Evolutionary conservation across 2,329 filamentous ascomycete genomes (phyloP).

Genomic region (Xylaria sp.): DNA sequence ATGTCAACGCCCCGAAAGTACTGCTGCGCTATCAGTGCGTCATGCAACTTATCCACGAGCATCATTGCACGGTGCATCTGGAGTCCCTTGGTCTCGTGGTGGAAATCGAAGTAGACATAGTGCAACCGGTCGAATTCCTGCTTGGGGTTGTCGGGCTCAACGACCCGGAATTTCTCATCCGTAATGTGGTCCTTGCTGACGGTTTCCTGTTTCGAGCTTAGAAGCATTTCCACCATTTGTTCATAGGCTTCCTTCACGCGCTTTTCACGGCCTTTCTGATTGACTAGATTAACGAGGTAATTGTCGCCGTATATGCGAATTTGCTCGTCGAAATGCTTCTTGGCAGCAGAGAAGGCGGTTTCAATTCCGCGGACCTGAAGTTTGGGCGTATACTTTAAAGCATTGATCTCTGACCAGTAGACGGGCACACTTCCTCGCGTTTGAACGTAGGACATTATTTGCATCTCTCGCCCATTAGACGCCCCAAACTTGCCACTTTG

Average conservation of each 20-base stretch:
- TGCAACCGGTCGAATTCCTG: conserved; percentile 84
- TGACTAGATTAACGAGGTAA: conserved; percentile 96
- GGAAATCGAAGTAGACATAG: conserved; percentile 98
- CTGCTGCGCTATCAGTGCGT: conserved; percentile 79
- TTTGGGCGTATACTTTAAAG: conserved; percentile 88
- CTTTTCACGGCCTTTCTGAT: conserved; percentile 92
- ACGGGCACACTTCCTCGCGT: conserved; percentile 96
- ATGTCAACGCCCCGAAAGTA: conserved; percentile 95
- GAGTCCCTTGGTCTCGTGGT: conserved; percentile 95
- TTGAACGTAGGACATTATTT: conserved; percentile 94
- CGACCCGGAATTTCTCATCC: conserved; percentile 82
- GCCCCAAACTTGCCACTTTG: conserved; percentile 75
- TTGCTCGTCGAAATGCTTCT: conserved; percentile 92
- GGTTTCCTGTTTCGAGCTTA: conserved; percentile 74
- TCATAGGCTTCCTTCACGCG: conserved; percentile 94
- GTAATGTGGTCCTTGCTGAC: conserved; percentile 73
- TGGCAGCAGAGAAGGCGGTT: conserved; percentile 79
- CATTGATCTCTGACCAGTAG: conserved; percentile 97
- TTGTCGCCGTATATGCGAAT: conserved; percentile 95
- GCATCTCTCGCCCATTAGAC: conserved; percentile 76
- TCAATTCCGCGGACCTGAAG: conserved; percentile 89
- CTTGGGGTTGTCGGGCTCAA: conserved; percentile 70
- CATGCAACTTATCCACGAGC: conserved; percentile 82
- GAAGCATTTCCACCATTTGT: conserved; percentile 81
- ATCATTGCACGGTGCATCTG: conserved; percentile 92